A percentile compares a stretch with the other conserved stretches of the same genome.
Evolutionary conservation across 2,329 filamentous ascomycete genomes (phyloP).

Genomic region (Ilyonectria mors-panacis): DNA sequence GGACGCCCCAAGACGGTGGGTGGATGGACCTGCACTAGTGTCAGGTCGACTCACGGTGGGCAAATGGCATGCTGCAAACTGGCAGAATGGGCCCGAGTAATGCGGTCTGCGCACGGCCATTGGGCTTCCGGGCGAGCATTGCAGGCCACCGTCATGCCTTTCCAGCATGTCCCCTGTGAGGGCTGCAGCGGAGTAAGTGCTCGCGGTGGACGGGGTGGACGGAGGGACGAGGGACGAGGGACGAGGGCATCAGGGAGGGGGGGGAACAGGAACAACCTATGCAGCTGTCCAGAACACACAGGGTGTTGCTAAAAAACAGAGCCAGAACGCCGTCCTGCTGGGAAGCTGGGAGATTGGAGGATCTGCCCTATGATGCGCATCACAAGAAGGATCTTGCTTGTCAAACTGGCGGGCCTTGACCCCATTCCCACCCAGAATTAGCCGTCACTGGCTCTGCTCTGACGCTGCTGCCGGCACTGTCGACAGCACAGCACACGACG

Average conservation of each 20-base stretch:
- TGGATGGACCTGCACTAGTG: slow-evolving; percentile 49
- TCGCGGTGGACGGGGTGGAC: slow-evolving; percentile 12
- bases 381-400: slow-evolving; percentile 32
- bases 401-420: slow-evolving; percentile 18
- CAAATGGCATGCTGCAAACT: slow-evolving; percentile 39
- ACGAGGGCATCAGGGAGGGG: slow-evolving; percentile 12
- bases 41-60: slow-evolving; percentile 38
- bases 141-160: slow-evolving; percentile 26
- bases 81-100: slow-evolving; percentile 31
- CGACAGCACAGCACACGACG: slow-evolving; percentile 10
- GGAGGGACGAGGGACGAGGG: slow-evolving; percentile 16
- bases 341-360: slow-evolving; percentile 41
- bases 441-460: slow-evolving; percentile 14
- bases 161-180: slow-evolving; percentile 29
- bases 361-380: slow-evolving; percentile 42
- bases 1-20: slow-evolving; percentile 40
- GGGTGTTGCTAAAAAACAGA: slow-evolving; percentile 46
- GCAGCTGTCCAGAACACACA: slow-evolving; percentile 16
- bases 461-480: neutral
- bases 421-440: slow-evolving; percentile 8
- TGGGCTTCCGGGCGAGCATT: slow-evolving; percentile 24
- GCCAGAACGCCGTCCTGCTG: slow-evolving; percentile 32
- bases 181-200: slow-evolving; percentile 14
- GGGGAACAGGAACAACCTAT: neutral
- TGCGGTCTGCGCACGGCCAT: slow-evolving; percentile 26